phyloP scores from a whole-genome alignment of 805 yeast genomes.

The Wickerhamiella dianesei region DNA sequence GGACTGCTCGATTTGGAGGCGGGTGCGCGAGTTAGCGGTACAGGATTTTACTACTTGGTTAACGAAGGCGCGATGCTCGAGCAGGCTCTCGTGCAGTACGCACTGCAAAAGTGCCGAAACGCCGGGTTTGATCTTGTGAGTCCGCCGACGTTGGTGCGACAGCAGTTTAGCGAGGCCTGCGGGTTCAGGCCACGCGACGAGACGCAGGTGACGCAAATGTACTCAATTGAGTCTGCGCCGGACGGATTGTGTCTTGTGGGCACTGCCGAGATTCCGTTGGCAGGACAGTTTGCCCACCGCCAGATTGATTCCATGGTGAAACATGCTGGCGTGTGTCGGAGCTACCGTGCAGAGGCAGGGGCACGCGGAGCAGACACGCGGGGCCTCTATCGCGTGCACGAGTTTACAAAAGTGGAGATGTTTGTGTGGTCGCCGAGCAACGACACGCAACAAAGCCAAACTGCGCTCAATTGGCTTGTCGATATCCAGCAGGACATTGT shows the following conservation, averaged over 20 bases:
- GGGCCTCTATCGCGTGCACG: conserved; percentile 90
- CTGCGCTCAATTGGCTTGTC: conserved; percentile 36
- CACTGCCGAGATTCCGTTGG: conserved; percentile 91
- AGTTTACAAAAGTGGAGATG: conserved; percentile 87
- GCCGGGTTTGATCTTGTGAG: conserved; percentile 55
- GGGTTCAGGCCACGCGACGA: conserved; percentile 91
- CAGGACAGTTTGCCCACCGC: conserved; percentile 54
- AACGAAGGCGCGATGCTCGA: conserved; percentile 83
- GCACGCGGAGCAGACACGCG: conserved; percentile 86
- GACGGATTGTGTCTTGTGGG: conserved; percentile 61
- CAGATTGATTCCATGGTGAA: conserved; percentile 25
- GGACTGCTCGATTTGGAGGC: conserved; percentile 53
- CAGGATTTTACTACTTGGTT: conserved; percentile 52
- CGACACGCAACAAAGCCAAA: conserved; percentile 21
- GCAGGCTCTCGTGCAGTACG: conserved; percentile 76
- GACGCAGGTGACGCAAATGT: conserved; percentile 74
- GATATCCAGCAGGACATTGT: conserved; percentile 54
- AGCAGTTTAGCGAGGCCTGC: conserved; percentile 71
- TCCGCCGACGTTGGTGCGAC: conserved; percentile 79
- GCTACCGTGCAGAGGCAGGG: conserved; percentile 94
- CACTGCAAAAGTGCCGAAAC: conserved; percentile 49
- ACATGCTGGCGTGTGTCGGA: conserved; percentile 55
- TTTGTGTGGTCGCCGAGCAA: conserved; percentile 50
- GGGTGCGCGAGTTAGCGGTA: conserved; percentile 66
- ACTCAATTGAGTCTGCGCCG: conserved; percentile 34